phyloP scores from a whole-genome alignment of 495 filamentous ascomycete species.

The Chaetomium fimeti region DNA sequence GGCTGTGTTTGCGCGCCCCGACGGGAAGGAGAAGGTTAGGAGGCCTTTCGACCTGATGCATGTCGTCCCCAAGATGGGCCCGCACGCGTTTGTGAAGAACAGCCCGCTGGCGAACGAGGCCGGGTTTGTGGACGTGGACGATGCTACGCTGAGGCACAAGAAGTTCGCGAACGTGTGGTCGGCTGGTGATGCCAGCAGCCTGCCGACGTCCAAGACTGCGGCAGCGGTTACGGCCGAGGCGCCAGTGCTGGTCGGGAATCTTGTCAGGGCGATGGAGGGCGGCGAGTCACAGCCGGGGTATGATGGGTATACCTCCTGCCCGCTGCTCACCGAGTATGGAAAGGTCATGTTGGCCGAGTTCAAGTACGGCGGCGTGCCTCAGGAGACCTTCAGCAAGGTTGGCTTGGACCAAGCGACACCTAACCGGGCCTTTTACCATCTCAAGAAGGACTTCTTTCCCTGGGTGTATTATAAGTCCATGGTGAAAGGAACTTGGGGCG shows the following conservation, averaged over 20 bases:
- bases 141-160: conserved; percentile 58
- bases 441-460: conserved; percentile 73
- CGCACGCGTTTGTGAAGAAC: conserved; percentile 59
- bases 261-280: conserved; percentile 54
- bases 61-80: conserved; percentile 61
- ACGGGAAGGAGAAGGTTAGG: conserved; percentile 48
- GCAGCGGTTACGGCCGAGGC: conserved; percentile 65
- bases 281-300: conserved; percentile 53
- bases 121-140: conserved; percentile 64
- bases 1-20: conserved; percentile 48
- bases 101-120: conserved; percentile 57
- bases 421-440: conserved; percentile 56
- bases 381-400: conserved; percentile 63
- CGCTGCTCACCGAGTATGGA: conserved; percentile 62
- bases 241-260: conserved; percentile 58
- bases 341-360: conserved; percentile 71
- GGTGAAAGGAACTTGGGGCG: conserved; percentile 63
- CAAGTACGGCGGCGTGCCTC: conserved; percentile 68
- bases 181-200: conserved; percentile 63
- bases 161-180: conserved; percentile 67
- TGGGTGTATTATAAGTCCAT: conserved; percentile 61
- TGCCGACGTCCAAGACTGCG: conserved; percentile 67
- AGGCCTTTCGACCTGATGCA: conserved; percentile 61
- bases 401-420: conserved; percentile 59
- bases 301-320: conserved; percentile 70